These are phyloP conservation scores for Narthecium ossifragum DNA, from an alignment of 106 monocot species.

Conservation along the genomic window DNA sequence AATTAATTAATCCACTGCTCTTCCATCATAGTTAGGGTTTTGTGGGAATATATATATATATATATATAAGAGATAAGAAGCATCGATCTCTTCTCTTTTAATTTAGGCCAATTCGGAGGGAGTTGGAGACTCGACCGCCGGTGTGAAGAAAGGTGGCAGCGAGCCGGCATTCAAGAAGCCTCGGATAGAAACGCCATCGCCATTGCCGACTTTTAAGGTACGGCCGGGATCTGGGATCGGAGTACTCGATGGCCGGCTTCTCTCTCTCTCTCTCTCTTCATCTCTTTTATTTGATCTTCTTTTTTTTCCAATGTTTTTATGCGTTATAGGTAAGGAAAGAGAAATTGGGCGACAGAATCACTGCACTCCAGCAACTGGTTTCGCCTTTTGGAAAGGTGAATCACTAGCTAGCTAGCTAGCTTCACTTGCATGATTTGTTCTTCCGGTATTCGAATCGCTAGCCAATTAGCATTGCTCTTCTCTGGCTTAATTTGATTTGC, in stretches of 20 bases:
- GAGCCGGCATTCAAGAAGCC: constrained; percentile 63
- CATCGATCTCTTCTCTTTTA: not conserved
- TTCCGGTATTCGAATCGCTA: not conserved
- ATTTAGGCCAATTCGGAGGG: constrained; percentile 12
- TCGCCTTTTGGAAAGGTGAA: constrained; percentile 82
- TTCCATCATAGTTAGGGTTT: constrained; percentile 9
- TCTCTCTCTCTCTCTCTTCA: not conserved
- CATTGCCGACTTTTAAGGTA: constrained; percentile 82
- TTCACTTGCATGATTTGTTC: not conserved
- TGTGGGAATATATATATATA: not conserved
- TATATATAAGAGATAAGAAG: constrained; percentile 14
- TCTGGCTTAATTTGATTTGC: no score
- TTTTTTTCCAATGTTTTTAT: not conserved
- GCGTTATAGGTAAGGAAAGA: constrained; percentile 63
- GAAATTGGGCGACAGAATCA: constrained; percentile 73
- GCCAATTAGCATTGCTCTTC: no score
- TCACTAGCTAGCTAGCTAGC: constrained; percentile 3
- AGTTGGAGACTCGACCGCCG: constrained; percentile 4
- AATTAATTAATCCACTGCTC: not conserved
- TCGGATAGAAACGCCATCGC: constrained; percentile 59
- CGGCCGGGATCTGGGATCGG: not conserved
- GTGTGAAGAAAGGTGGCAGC: constrained; percentile 26
- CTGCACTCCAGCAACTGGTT: constrained; percentile 74
- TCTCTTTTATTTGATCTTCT: constrained; percentile 2
- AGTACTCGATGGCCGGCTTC: constrained; percentile 1